phyloP scores from a whole-genome alignment of 2,329 filamentous ascomycete species.

The Trichoderma citrinoviride region DNA sequence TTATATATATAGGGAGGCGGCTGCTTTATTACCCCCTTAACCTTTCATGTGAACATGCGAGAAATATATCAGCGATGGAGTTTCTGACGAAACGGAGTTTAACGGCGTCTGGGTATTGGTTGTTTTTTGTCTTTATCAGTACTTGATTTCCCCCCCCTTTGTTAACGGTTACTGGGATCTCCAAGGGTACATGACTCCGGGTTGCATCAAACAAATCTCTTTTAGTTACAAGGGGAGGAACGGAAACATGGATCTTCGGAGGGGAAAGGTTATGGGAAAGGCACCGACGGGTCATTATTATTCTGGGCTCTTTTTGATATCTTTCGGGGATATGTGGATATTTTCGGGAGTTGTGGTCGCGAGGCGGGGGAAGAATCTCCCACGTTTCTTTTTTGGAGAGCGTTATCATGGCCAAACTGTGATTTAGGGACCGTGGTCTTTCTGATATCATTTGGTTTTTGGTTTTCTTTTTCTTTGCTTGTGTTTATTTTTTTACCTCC shows the following conservation, averaged over 20 bases:
- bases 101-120: neutral
- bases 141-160: neutral
- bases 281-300: too few species aligned
- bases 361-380: neutral
- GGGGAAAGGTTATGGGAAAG: too few species aligned
- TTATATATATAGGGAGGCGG: neutral
- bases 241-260: too few species aligned
- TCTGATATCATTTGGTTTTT: neutral
- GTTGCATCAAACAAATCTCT: slow-evolving; percentile 3
- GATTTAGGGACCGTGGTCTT: slow-evolving; percentile 8
- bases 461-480: neutral
- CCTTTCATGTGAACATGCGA: slow-evolving; percentile 31
- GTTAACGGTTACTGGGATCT: neutral
- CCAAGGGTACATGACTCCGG: neutral
- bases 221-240: neutral
- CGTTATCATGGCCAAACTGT: slow-evolving; percentile 17
- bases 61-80: slow-evolving; percentile 37
- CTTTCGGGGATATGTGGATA: slow-evolving; percentile 3
- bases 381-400: neutral
- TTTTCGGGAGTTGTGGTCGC: slow-evolving; percentile 20
- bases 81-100: slow-evolving; percentile 26
- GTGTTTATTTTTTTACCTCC: neutral
- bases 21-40: slow-evolving; percentile 31
- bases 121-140: neutral
- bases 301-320: neutral